Evolutionary conservation across 1,139 yeast species (phyloP).

Genomic region (Diutina ranongensis): DNA sequence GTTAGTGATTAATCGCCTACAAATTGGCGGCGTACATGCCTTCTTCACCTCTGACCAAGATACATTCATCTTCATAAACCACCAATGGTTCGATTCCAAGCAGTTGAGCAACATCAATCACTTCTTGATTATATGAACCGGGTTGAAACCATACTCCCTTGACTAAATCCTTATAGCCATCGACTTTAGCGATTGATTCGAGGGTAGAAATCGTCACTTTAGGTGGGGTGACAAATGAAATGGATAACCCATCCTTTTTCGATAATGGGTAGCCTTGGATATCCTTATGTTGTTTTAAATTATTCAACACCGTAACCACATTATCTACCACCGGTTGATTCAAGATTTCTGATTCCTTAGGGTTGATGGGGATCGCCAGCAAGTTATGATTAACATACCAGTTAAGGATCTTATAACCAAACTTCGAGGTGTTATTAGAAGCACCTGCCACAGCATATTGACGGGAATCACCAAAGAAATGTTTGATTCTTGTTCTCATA

Average conservation of each 20-base stretch:
- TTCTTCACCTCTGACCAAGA: slow-evolving; percentile 55
- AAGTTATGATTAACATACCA: slow-evolving; percentile 56
- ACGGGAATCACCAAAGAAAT: slow-evolving; percentile 43
- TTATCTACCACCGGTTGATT: slow-evolving; percentile 29
- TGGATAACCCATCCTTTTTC: slow-evolving; percentile 31
- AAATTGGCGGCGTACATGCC: slow-evolving; percentile 22
- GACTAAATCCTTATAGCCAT: slow-evolving; percentile 23
- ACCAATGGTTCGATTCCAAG: slow-evolving; percentile 32
- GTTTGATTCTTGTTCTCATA: slow-evolving; percentile 25
- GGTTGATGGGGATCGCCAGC: slow-evolving; percentile 61
- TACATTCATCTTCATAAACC: slow-evolving; percentile 55
- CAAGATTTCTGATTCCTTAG: slow-evolving; percentile 35
- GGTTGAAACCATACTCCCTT: slow-evolving; percentile 78
- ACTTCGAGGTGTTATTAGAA: slow-evolving; percentile 50
- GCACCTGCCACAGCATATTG: slow-evolving; percentile 69
- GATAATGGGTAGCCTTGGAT: slow-evolving; percentile 18
- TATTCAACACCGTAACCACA: slow-evolving; percentile 22
- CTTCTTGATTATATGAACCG: slow-evolving; percentile 54
- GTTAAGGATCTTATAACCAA: slow-evolving; percentile 55
- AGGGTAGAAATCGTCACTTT: slow-evolving; percentile 38
- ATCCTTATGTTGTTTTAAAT: slow-evolving; percentile 15
- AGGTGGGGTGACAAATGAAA: slow-evolving; percentile 71
- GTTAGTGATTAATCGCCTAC: slow-evolving; percentile 10
- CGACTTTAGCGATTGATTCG: slow-evolving; percentile 23
- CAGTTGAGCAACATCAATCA: slow-evolving; percentile 28